Base-by-base conservation (phyloP, 805 yeast species). In the Blastobotrys robertii region DNA sequence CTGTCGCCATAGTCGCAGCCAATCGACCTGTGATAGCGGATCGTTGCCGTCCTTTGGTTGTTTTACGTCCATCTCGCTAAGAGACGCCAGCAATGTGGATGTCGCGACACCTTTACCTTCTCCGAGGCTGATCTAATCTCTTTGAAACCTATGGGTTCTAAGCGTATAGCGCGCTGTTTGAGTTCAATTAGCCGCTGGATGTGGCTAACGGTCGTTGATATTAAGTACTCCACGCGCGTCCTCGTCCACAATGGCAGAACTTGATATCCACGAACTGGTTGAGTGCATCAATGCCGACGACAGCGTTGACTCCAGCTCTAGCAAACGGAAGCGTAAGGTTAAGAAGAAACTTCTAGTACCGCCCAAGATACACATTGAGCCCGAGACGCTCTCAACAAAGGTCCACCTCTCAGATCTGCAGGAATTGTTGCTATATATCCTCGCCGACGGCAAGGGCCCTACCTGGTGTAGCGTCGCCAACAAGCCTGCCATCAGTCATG, bases 1-100 rank as follows among this genome's bases (percentile, higher is more conserved):
- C 50, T 87, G 94, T 38, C 97, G 68, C 98, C 97, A 92, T 25
- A 84, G 67, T 37, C 97, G 65, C 30, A 92, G 70, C 51, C 80
- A 78, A 50, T 90, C 97, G 0, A 88, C 92, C 45, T 84, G 92
- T 0, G 95, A 74, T 34, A 76, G 56, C 4, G 81, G 81, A 41
- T 38, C n/a, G 29, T 19, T 19, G 25, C 25, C 25, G 25, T 19
- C 25, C 25, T 19, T 13, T 12, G 14, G 14, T 7, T 31, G 34
- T 7, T 13, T 31, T n/a, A 31, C 12, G 34, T 31, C 14, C 34
- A 12, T 31, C 14, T 5, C 7, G 14, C 30, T n/a, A 38, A 16
- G 19, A 38, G 13, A 12, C 36, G 6, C 25, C 6, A 4, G 4
- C 25, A 4, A 19, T n/a, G n/a, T n/a, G n/a, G n/a, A 19, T 19